Evolutionary conservation across 257 asterid genomes (phyloP).

Genomic region (Marsdenia floribunda): DNA sequence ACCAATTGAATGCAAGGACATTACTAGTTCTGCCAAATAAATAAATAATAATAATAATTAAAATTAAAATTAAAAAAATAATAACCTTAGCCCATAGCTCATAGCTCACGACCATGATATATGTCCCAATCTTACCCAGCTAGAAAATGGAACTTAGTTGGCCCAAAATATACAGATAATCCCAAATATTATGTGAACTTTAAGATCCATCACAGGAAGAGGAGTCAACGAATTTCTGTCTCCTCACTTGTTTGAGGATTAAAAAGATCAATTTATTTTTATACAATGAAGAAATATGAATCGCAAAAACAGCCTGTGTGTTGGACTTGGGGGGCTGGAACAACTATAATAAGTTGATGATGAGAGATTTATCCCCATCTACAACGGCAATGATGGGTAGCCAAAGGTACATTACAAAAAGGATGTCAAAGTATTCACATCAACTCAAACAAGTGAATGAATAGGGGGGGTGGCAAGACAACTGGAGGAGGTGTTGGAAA

Average conservation of each 20-base stretch:
- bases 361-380: conserved; percentile 3
- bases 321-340: not conserved
- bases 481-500: not conserved
- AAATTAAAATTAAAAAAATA: too few relatives aligned
- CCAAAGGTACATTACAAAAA: too few relatives aligned
- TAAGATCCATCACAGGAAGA: not conserved
- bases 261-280: not conserved
- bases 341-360: not conserved
- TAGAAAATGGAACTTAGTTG: not conserved
- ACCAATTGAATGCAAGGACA: too few relatives aligned
- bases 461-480: not conserved
- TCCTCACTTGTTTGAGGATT: not conserved
- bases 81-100: too few relatives aligned
- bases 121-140: too few relatives aligned
- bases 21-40: too few relatives aligned
- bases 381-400: not conserved
- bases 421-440: conserved; percentile 24
- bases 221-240: not conserved
- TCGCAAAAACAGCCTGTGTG: not conserved
- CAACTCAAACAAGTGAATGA: not conserved
- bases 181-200: not conserved
- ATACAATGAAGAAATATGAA: not conserved
- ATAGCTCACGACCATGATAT: too few relatives aligned
- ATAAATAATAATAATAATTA: too few relatives aligned
- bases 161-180: not conserved